Conservation (phyloP, 176 grass and related monocot genomes). For the Pontederia paniculata region DNA sequence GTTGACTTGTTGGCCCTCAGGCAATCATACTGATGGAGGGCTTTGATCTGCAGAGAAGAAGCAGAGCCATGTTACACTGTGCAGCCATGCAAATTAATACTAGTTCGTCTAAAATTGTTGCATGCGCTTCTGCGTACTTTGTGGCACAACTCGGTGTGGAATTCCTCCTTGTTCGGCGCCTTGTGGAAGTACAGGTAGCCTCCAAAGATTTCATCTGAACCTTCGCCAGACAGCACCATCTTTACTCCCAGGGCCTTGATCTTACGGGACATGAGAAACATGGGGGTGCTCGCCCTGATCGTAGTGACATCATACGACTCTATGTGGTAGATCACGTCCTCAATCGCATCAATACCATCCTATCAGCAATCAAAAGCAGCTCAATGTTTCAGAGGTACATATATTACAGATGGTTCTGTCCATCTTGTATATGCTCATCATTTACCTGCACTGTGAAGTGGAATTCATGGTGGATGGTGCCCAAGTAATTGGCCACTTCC, state of each 20-base stretch:
- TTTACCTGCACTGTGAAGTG: conserved; percentile 85
- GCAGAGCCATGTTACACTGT: neutral
- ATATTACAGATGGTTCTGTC: neutral
- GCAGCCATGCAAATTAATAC: neutral
- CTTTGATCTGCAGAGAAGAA: conserved; percentile 39
- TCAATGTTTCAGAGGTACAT: neutral
- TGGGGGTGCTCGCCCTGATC: conserved; percentile 81
- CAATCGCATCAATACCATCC: conserved; percentile 91
- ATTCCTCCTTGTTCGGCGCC: conserved; percentile 80
- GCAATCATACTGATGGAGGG: conserved; percentile 82
- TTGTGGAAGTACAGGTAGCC: conserved; percentile 97
- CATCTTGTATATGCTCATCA: no score
- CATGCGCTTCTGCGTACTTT: conserved; percentile 28
- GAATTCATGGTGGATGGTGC: conserved; percentile 78
- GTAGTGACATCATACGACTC: conserved; percentile 87
- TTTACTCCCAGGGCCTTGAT: conserved; percentile 85
- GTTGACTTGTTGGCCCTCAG: conserved; percentile 75
- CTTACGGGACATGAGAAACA: conserved; percentile 93
- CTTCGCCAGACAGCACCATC: conserved; percentile 90
- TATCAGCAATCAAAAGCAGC: conserved; percentile 7
- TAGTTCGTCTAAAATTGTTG: no score
- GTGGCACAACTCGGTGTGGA: conserved; percentile 79
- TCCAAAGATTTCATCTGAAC: conserved; percentile 75
- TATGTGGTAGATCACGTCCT: conserved; percentile 83
- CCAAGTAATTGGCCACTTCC: conserved; percentile 68